phyloP scores from a whole-genome alignment of 2,329 filamentous ascomycete genomes.

The Penicillium sp. region DNA sequence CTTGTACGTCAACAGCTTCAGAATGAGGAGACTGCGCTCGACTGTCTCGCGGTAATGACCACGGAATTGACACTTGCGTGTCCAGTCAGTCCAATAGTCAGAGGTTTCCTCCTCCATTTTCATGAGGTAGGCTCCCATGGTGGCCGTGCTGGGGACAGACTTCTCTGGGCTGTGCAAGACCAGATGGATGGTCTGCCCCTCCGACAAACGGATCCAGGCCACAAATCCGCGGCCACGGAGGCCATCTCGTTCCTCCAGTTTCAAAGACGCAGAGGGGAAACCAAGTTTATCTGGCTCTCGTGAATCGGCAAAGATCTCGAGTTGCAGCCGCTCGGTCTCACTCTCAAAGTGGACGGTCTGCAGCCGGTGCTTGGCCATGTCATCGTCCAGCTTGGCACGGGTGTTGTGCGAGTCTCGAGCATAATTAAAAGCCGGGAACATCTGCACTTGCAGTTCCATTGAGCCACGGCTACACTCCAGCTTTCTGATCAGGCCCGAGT shows the following conservation, averaged over 20 bases:
- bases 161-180: constrained; percentile 56
- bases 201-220: constrained; percentile 51
- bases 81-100: constrained; percentile 65
- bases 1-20: constrained; percentile 70
- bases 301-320: constrained; percentile 59
- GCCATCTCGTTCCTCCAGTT: constrained; percentile 44
- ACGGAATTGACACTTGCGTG: constrained; percentile 60
- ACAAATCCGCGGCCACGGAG: constrained; percentile 56
- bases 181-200: constrained; percentile 62
- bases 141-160: constrained; percentile 49
- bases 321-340: constrained; percentile 51
- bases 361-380: constrained; percentile 38
- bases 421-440: constrained; percentile 67
- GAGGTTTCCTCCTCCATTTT: constrained; percentile 61
- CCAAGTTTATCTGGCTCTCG: constrained; percentile 42
- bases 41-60: constrained; percentile 67
- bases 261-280: constrained; percentile 48
- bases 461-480: constrained; percentile 63
- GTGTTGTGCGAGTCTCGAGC: constrained; percentile 51
- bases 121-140: constrained; percentile 53
- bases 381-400: constrained; percentile 27
- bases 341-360: constrained; percentile 58
- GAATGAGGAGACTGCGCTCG: constrained; percentile 59
- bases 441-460: constrained; percentile 57
- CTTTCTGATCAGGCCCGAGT: constrained; percentile 52